These are phyloP conservation scores for Hippophae gyantsensis DNA, from an alignment of 306 rosid genomes.

Conservation along the genomic window DNA sequence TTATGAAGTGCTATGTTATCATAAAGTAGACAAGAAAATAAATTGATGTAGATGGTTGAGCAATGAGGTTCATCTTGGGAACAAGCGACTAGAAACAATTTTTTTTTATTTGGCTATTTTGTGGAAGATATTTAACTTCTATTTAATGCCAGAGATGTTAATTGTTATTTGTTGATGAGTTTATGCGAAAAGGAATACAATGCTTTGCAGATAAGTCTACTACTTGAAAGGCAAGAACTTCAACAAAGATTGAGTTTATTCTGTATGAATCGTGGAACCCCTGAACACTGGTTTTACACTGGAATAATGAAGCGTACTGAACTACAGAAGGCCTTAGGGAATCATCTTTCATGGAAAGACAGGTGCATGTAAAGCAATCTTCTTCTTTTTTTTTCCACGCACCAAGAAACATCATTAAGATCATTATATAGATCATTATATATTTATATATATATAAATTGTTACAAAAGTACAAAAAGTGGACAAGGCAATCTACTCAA, in stretches of 20 bases:
- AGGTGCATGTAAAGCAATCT: slow-evolving; percentile 32
- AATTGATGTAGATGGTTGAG: not conserved
- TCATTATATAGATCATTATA: too few relatives aligned
- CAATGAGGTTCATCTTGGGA: not conserved
- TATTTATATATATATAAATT: too few relatives aligned
- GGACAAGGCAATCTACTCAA: too few relatives aligned
- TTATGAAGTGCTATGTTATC: too few relatives aligned
- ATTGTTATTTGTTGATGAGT: slow-evolving; percentile 11
- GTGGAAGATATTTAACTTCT: not conserved
- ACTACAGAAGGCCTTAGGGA: slow-evolving; percentile 87
- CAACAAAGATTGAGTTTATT: slow-evolving; percentile 68
- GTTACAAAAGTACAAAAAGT: too few relatives aligned
- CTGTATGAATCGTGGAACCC: slow-evolving; percentile 46
- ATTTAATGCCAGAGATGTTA: not conserved
- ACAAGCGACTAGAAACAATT: not conserved
- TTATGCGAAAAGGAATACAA: slow-evolving; percentile 8
- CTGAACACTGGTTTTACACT: slow-evolving; percentile 78
- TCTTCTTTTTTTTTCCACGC: not conserved
- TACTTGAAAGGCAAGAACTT: slow-evolving; percentile 79
- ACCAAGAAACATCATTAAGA: too few relatives aligned
- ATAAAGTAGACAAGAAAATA: too few relatives aligned
- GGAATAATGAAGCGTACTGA: slow-evolving; percentile 67
- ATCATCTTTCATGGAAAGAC: slow-evolving; percentile 95
- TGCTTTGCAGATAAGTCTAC: slow-evolving; percentile 69
- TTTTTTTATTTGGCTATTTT: not conserved